phyloP scores from a whole-genome alignment of 495 filamentous ascomycete species.

The Trichoderma asperelloides region DNA sequence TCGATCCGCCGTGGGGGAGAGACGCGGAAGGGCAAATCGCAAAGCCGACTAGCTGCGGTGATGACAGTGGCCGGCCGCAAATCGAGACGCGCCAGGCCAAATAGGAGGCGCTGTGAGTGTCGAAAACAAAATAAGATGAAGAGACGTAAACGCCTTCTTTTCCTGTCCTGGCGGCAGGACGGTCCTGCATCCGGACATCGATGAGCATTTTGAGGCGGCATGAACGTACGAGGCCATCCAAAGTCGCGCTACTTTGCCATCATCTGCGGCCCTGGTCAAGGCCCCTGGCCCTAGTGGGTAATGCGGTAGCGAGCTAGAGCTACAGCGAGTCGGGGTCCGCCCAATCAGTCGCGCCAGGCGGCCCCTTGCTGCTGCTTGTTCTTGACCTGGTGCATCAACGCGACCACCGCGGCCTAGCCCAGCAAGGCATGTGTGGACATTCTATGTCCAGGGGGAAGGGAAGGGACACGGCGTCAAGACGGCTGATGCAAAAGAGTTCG shows the following conservation, averaged over 20 bases:
- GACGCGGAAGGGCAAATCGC: background rate
- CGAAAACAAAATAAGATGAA: background rate
- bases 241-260: conserved; percentile 1
- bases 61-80: background rate
- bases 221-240: background rate
- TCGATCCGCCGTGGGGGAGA: background rate
- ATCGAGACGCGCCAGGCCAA: background rate
- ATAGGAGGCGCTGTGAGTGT: background rate
- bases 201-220: background rate
- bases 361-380: conserved; percentile 1
- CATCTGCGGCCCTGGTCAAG: conserved; percentile 1
- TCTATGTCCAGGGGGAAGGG: background rate
- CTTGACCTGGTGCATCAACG: conserved; percentile 2
- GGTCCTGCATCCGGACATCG: background rate
- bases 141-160: background rate
- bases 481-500: background rate
- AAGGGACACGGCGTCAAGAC: background rate
- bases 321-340: background rate
- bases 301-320: conserved; percentile 1
- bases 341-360: background rate
- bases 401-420: background rate
- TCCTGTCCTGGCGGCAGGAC: background rate
- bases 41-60: background rate
- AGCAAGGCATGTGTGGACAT: conserved; percentile 3
- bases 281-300: background rate